Percentiles rank a stretch among this genome's conserved stretches.
Conservation (phyloP, 148 eudicot species). For the Fallopia convolvulus region DNA sequence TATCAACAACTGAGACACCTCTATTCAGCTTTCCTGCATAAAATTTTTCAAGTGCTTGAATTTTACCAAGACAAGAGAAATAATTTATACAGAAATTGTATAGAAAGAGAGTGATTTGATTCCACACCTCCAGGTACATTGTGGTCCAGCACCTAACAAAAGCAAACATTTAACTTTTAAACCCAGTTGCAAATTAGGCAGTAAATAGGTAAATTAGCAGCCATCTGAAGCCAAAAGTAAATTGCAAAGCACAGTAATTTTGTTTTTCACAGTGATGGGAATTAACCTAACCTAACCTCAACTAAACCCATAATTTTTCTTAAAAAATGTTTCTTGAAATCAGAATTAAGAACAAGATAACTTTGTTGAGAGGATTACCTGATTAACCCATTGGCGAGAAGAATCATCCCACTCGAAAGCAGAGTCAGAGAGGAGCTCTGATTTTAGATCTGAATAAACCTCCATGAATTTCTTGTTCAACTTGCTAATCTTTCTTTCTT, state of each 20-base stretch:
- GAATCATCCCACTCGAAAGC: conserved; percentile 31
- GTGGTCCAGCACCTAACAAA: conserved; percentile 28
- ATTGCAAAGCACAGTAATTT: too few species aligned
- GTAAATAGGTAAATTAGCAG: background rate
- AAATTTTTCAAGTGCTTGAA: background rate
- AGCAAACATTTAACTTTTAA: background rate
- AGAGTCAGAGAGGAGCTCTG: conserved; percentile 38
- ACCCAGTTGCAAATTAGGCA: background rate
- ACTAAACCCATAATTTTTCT: too few species aligned
- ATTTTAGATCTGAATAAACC: conserved; percentile 29
- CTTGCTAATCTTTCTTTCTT: conserved; percentile 11
- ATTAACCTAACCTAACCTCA: too few species aligned
- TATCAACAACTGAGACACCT: conserved; percentile 46
- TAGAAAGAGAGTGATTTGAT: background rate
- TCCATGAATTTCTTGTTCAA: conserved; percentile 23
- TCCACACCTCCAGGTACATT: conserved; percentile 32
- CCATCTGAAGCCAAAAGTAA: background rate
- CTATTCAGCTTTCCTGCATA: conserved; percentile 43
- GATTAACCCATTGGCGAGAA: conserved; percentile 40
- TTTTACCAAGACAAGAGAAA: background rate
- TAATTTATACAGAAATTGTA: background rate
- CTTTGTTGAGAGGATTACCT: conserved; percentile 17
- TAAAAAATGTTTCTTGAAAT: background rate
- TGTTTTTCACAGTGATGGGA: background rate
- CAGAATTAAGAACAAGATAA: background rate